These are phyloP conservation scores for Phytophthora europaea DNA, from an alignment of 352 stramenopile species.

Conservation along the genomic window DNA sequence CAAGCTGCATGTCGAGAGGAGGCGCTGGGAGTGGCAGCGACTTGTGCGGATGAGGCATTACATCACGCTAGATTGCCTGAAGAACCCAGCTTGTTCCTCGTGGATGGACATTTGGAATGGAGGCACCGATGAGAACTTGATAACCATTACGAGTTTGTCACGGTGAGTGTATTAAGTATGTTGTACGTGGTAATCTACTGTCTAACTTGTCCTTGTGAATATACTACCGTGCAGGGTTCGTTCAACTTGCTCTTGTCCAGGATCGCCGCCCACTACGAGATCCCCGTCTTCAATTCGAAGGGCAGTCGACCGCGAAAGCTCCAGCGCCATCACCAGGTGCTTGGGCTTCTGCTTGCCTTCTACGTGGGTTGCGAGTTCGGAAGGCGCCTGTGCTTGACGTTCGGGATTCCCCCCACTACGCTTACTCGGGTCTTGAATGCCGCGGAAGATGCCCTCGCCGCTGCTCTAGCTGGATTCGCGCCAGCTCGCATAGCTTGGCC, in stretches of 20 bases:
- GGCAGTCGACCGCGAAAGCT: not conserved
- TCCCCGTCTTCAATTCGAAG: not conserved
- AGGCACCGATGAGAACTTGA: too few species aligned
- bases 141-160: too few species aligned
- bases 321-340: not conserved
- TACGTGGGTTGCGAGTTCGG: not conserved
- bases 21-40: too few species aligned
- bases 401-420: not conserved
- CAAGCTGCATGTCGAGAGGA: too few species aligned
- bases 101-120: too few species aligned
- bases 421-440: not conserved
- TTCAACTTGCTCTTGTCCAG: not conserved
- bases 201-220: too few species aligned
- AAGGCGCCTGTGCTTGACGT: not conserved
- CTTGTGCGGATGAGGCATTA: too few species aligned
- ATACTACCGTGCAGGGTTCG: not conserved
- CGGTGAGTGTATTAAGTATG: too few species aligned
- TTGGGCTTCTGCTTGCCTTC: not conserved
- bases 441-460: not conserved
- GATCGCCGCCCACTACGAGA: not conserved
- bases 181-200: too few species aligned
- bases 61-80: too few species aligned
- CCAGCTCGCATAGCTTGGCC: not conserved
- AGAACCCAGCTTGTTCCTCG: too few species aligned
- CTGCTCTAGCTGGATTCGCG: not conserved